Base-by-base conservation (phyloP, 805 yeast species). In the Wickerhamomyces ciferrii region DNA sequence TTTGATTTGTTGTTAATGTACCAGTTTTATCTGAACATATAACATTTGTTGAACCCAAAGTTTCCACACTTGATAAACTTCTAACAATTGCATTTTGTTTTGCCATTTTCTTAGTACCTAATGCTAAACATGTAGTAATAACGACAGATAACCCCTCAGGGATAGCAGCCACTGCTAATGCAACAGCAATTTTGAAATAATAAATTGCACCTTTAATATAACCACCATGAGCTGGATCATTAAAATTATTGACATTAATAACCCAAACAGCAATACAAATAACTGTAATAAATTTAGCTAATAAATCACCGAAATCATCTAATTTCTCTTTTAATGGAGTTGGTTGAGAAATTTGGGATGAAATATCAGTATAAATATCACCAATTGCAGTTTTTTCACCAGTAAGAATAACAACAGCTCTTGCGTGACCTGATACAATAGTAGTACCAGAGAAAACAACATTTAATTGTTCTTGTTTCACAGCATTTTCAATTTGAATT, bases 121-220 rank as follows among this genome's bases (percentile, higher is more conserved):
- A 66, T 15, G 76, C 69, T 43, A 78, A 61, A 56, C 67, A 81
- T 48, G 71, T 76, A 54, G 75, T 78, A 67, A 62, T 74, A 44
- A 76, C 83, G 60, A 66, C 78, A 43, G 70, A 80, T 24, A 73
- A 61, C 25, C 80, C 79, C 55, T 76, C 79, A 7, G 81, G 80
- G 43, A 76, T 74, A 34, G 76, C 76, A 23, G 81, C 76, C 42
- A 76, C 78, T 2, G 76, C 77, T 63, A 67, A 39, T 18, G 75
- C 75, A 19, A 77, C 75, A 3, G 74, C 73, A 36, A 75, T 71
- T 62, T 75, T 72, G 51, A 75, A 75, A 47, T 75, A 69, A 44
- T 74, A 67, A 32, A 76, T 76, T 5, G 79, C 81, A 45, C 69
- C 72, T 42, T 67, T 66, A 35, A 68, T 32, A 42, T 58, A 68